Evolutionary conservation across 2,329 filamentous ascomycete genomes (phyloP).

Genomic region (Xylaria sp.): DNA sequence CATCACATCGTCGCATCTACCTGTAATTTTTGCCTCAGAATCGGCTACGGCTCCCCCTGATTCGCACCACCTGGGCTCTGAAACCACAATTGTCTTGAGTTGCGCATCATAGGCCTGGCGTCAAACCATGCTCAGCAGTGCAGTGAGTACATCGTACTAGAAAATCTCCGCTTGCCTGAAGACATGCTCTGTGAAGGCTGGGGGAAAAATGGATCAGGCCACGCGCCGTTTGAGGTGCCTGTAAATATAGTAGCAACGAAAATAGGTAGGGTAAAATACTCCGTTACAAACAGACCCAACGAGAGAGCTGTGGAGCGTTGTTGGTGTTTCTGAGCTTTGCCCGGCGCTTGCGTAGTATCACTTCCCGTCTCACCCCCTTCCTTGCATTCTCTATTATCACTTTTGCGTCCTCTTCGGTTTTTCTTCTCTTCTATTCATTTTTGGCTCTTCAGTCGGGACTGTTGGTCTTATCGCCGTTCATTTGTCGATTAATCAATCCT

Average conservation of each 20-base stretch:
- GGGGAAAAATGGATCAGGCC: slow-evolving; percentile 35
- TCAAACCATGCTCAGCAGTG: slow-evolving; percentile 12
- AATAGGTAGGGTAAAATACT: neutral
- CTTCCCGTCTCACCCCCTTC: slow-evolving; percentile 41
- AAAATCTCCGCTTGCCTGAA: slow-evolving; percentile 23
- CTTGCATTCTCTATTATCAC: slow-evolving; percentile 35
- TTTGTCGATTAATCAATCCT: slow-evolving; percentile 42
- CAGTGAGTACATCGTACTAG: slow-evolving; percentile 6
- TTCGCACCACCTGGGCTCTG: slow-evolving; percentile 39
- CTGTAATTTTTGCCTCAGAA: slow-evolving; percentile 31
- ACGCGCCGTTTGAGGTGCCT: slow-evolving; percentile 18
- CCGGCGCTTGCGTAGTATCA: slow-evolving; percentile 47
- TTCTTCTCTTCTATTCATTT: slow-evolving; percentile 41
- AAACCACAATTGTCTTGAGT: slow-evolving; percentile 47
- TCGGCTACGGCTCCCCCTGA: slow-evolving; percentile 36
- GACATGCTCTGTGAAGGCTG: slow-evolving; percentile 14
- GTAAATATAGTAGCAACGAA: slow-evolving; percentile 22
- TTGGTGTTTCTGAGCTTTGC: slow-evolving; percentile 34
- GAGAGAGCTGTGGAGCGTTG: slow-evolving; percentile 3
- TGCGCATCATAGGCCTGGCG: slow-evolving; percentile 27
- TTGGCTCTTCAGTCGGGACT: slow-evolving; percentile 30
- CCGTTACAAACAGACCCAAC: neutral
- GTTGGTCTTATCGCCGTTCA: slow-evolving; percentile 44
- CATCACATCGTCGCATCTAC: slow-evolving; percentile 33
- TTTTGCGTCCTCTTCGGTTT: slow-evolving; percentile 34